Conservation (phyloP, 495 filamentous ascomycete genomes). For the Talaromyces trachyspermus region DNA sequence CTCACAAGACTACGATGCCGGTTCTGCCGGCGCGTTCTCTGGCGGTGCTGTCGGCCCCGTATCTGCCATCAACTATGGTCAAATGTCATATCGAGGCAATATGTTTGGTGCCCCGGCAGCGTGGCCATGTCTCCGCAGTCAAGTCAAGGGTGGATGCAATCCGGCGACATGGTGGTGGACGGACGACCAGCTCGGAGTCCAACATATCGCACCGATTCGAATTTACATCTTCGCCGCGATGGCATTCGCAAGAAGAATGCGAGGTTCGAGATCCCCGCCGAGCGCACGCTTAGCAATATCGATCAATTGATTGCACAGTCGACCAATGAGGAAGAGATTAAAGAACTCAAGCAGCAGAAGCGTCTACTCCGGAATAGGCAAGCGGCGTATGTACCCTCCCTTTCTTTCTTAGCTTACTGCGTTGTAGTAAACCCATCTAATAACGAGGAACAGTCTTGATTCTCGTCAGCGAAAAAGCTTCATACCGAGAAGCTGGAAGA, state of each 20-base stretch:
- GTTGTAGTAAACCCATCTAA: conserved; percentile 26
- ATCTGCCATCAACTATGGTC: conserved; percentile 36
- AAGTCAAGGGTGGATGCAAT: conserved; percentile 56
- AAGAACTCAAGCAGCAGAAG: conserved; percentile 98
- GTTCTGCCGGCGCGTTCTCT: conserved; percentile 45
- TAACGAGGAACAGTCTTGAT: conserved; percentile 62
- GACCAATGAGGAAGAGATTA: conserved; percentile 87
- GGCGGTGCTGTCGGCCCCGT: conserved; percentile 46
- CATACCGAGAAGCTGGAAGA: conserved; percentile 96
- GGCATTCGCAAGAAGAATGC: conserved; percentile 99
- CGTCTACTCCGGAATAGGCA: conserved; percentile 89
- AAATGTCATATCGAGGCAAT: conserved; percentile 35
- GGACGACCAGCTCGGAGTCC: conserved; percentile 69
- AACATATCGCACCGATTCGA: conserved; percentile 69
- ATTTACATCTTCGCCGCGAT: conserved; percentile 66
- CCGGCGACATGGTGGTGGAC: conserved; percentile 50
- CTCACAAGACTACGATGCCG: conserved; percentile 50
- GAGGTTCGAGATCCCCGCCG: conserved; percentile 92
- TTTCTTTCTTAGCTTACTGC: conserved; percentile 11
- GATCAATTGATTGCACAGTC: conserved; percentile 86
- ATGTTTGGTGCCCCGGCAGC: conserved; percentile 32
- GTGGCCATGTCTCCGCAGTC: conserved; percentile 56
- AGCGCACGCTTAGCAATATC: conserved; percentile 90
- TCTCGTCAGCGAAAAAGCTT: conserved; percentile 95
- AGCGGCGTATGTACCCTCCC: conserved; percentile 67